Conservation (phyloP, 208 protist species). For the Leishmania tropica region DNA sequence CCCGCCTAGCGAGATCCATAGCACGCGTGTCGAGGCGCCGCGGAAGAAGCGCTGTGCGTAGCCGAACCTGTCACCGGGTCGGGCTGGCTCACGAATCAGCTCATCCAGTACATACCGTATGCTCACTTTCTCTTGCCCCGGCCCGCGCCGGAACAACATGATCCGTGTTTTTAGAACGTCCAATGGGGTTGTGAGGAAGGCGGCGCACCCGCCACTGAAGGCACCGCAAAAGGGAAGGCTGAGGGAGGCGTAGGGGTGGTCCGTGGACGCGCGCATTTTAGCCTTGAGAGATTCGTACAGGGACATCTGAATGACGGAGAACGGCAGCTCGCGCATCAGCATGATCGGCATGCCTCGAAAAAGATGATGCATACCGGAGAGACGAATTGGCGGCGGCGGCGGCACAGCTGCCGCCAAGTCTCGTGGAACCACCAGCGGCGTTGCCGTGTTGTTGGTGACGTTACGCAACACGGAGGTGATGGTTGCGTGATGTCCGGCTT, state of each 20-base stretch:
- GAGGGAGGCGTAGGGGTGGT: constrained; percentile 37
- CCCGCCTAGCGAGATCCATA: constrained; percentile 93
- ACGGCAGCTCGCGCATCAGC: constrained; percentile 89
- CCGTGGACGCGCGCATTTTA: constrained; percentile 30
- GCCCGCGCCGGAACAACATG: constrained; percentile 66
- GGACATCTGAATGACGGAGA: constrained; percentile 92
- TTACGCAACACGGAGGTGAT: constrained; percentile 37
- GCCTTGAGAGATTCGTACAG: constrained; percentile 90
- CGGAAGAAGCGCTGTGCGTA: constrained; percentile 78
- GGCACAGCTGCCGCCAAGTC: neutral
- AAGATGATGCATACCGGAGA: constrained; percentile 52
- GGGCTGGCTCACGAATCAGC: constrained; percentile 48
- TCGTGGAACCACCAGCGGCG: neutral
- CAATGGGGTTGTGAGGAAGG: constrained; percentile 91
- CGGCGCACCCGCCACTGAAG: constrained; percentile 80
- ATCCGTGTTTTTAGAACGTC: constrained; percentile 95
- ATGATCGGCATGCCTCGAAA: constrained; percentile 89
- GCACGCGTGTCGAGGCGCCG: constrained; percentile 80
- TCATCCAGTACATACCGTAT: constrained; percentile 50
- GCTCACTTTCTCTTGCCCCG: constrained; percentile 10
- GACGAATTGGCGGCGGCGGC: constrained; percentile 18
- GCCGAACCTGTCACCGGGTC: constrained; percentile 76
- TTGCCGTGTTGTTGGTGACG: constrained; percentile 53
- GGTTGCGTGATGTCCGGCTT: constrained; percentile 65
- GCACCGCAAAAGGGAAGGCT: constrained; percentile 77